phyloP scores from a whole-genome alignment of 371 early-diverging fungal species.

The Mycotypha africana region DNA sequence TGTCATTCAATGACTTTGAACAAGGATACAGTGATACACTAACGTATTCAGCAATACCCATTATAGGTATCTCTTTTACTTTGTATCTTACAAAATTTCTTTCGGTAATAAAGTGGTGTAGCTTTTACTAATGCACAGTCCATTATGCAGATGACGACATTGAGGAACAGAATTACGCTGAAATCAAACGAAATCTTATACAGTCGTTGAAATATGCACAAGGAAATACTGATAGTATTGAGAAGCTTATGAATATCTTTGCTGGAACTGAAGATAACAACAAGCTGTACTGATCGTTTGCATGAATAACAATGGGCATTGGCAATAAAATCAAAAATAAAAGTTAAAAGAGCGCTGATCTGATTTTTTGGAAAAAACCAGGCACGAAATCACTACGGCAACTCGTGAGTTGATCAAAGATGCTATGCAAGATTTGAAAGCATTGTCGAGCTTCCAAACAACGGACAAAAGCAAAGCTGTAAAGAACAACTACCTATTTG shows the following conservation, averaged over 20 bases:
- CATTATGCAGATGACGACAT: conserved; percentile 33
- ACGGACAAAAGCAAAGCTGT: conserved; percentile 4
- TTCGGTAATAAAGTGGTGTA: background rate
- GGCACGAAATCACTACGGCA: conserved; percentile 75
- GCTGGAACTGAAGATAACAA: conserved; percentile 79
- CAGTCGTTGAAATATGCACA: conserved; percentile 71
- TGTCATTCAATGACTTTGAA: conserved; percentile 58
- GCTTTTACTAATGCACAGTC: background rate
- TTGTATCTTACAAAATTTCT: background rate
- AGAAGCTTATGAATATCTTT: conserved; percentile 67
- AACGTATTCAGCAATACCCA: background rate
- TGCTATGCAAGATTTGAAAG: conserved; percentile 72
- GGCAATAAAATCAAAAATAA: conserved; percentile 71
- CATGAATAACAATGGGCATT: too few relatives aligned
- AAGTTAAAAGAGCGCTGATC: conserved; percentile 12
- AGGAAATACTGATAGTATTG: conserved; percentile 77
- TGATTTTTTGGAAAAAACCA: conserved; percentile 11
- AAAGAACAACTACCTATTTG: background rate
- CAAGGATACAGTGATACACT: conserved; percentile 32
- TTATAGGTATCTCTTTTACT: too few relatives aligned
- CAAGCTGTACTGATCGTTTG: too few relatives aligned
- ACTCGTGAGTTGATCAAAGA: conserved; percentile 78
- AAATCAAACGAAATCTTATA: conserved; percentile 60
- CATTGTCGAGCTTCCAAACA: conserved; percentile 34
- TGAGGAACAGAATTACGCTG: conserved; percentile 44